Percentiles rank a stretch among this genome's conserved stretches.
phyloP scores from a whole-genome alignment of 2,329 filamentous ascomycete species.

The Neoascochyta sp. region DNA sequence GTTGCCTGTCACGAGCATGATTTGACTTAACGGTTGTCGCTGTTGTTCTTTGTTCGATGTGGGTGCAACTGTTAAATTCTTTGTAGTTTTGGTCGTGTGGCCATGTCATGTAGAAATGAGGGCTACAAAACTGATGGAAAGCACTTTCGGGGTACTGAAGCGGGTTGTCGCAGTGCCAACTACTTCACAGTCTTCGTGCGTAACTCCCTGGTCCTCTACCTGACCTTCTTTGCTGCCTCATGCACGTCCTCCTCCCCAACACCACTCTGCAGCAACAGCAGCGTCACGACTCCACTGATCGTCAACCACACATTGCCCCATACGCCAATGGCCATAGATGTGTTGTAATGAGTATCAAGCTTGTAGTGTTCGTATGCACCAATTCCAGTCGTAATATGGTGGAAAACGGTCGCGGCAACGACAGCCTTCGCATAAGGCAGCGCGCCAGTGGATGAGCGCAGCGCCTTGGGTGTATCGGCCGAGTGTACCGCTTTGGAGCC shows the following conservation, averaged over 20 bases:
- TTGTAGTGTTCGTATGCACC: conserved; percentile 26
- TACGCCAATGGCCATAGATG: conserved; percentile 21
- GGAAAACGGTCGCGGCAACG: conserved; percentile 21
- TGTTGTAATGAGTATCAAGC: conserved; percentile 22
- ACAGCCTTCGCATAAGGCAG: conserved; percentile 19
- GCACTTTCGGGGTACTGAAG: too few species aligned
- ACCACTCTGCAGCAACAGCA: conserved; percentile 8
- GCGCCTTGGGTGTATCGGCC: conserved; percentile 3
- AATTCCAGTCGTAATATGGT: conserved; percentile 19
- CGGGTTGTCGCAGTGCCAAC: too few species aligned
- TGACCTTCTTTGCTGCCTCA: conserved; percentile 12
- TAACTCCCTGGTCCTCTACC: too few species aligned
- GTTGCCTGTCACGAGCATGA: too few species aligned
- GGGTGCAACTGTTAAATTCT: too few species aligned
- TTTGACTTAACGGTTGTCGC: too few species aligned
- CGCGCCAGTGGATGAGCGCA: conserved; percentile 3
- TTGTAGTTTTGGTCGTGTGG: too few species aligned
- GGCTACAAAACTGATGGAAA: too few species aligned
- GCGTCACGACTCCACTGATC: conserved; percentile 14
- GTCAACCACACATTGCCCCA: conserved; percentile 27
- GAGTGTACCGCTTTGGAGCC: conserved; percentile 4
- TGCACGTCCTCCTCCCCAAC: conserved; percentile 9
- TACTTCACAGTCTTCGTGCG: too few species aligned
- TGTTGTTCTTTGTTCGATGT: too few species aligned
- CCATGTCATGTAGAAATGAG: too few species aligned